Conservation (phyloP, 192 early-diverging fungal genomes). For the Coemansia interrupta region DNA sequence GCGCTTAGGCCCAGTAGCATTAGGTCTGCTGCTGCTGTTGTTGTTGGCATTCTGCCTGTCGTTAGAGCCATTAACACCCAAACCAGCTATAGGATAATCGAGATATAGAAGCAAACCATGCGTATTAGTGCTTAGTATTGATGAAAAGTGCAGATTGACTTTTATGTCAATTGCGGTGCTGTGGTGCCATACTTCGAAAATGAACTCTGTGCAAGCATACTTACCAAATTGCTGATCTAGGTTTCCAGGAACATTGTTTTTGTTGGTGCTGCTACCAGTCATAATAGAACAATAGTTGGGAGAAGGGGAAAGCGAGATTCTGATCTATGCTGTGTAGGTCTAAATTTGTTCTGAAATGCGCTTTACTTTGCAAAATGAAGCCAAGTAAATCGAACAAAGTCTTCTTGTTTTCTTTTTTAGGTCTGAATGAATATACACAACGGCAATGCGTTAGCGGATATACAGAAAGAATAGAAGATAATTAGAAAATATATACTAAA, state of each 20-base stretch:
- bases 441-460: too few species aligned
- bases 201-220: conserved; percentile 11
- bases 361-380: conserved; percentile 1
- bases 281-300: conserved; percentile 31
- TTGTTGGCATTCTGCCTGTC: conserved; percentile 24
- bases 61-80: conserved; percentile 63
- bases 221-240: conserved; percentile 73
- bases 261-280: conserved; percentile 51
- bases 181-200: too few species aligned
- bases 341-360: not conserved
- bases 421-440: not conserved
- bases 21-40: conserved; percentile 5
- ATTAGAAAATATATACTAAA: conserved; percentile 1
- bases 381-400: not conserved
- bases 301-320: conserved; percentile 3
- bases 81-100: conserved; percentile 56
- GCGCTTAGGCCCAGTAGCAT: conserved; percentile 28
- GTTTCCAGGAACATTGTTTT: conserved; percentile 61
- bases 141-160: not conserved
- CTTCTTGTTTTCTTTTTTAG: not conserved
- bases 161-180: too few species aligned
- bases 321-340: not conserved
- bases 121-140: too few species aligned
- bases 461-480: not conserved
- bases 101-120: not conserved